Conservation (phyloP, 768 basidiomycete genomes). For the Infundibulicybe gibba region DNA sequence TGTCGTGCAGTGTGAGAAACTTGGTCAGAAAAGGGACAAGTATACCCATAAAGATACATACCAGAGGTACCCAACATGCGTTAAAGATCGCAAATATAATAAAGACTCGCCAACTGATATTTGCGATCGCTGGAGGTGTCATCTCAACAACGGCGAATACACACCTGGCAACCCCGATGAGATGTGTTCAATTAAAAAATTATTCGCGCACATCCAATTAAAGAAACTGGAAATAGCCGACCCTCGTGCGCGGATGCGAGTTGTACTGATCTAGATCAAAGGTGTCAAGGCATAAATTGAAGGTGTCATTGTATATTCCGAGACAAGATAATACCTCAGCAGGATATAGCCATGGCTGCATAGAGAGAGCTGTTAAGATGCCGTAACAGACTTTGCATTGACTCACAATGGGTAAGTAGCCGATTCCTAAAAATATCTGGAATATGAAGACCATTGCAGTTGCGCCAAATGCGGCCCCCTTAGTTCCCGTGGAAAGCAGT, state of each 20-base stretch:
- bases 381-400: neutral
- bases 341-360: conserved; percentile 29
- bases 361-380: neutral
- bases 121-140: conserved; percentile 38
- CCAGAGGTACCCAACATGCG: conserved; percentile 37
- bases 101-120: conserved; percentile 39
- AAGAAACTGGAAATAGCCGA: conserved; percentile 29
- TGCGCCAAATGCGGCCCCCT: conserved; percentile 28
- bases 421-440: conserved; percentile 36
- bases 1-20: too few species aligned
- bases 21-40: neutral
- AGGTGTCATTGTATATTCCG: too few species aligned
- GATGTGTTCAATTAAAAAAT: neutral
- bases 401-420: conserved; percentile 34
- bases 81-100: conserved; percentile 43
- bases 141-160: conserved; percentile 39
- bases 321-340: conserved; percentile 17
- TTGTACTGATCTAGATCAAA: conserved; percentile 26
- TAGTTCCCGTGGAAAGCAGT: conserved; percentile 29
- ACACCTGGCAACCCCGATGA: conserved; percentile 13
- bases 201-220: conserved; percentile 23
- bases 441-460: conserved; percentile 38
- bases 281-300: neutral
- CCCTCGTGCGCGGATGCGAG: conserved; percentile 31
- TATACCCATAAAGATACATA: conserved; percentile 17